Percentiles rank a stretch among this genome's conserved stretches.
These are phyloP conservation scores for Albifimbria verrucaria DNA, from an alignment of 2,329 filamentous ascomycete genomes.

Conservation along the genomic window DNA sequence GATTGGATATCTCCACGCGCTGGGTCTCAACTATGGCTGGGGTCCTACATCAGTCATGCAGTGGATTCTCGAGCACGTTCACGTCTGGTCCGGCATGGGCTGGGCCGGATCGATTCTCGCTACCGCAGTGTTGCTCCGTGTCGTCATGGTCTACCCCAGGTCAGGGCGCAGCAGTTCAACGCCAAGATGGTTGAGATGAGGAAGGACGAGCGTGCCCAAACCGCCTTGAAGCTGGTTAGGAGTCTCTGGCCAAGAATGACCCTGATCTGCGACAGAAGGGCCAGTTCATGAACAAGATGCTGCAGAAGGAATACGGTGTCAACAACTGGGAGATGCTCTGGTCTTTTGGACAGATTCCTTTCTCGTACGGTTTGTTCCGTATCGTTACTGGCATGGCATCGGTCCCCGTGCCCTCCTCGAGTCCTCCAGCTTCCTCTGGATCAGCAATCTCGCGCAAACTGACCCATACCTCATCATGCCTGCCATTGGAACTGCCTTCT, in stretches of 20 bases:
- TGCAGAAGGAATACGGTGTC: slow-evolving; percentile 33
- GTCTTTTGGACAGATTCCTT: slow-evolving; percentile 50
- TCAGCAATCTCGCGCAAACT: slow-evolving; percentile 68
- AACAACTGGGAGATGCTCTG: slow-evolving; percentile 31
- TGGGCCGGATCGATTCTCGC: slow-evolving; percentile 78
- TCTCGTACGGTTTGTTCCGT: slow-evolving; percentile 80
- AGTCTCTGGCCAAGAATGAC: slow-evolving; percentile 40
- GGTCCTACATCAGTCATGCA: slow-evolving; percentile 73
- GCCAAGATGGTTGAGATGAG: slow-evolving; percentile 60
- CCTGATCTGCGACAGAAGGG: slow-evolving; percentile 32
- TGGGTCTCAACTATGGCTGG: slow-evolving; percentile 86
- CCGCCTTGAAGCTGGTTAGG: slow-evolving; percentile 48
- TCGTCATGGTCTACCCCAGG: slow-evolving; percentile 58
- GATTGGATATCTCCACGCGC: slow-evolving; percentile 75
- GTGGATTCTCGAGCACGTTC: slow-evolving; percentile 76
- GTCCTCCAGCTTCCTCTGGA: slow-evolving; percentile 70
- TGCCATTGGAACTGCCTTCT: slow-evolving; percentile 49
- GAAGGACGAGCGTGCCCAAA: slow-evolving; percentile 50
- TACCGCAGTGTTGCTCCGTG: slow-evolving; percentile 63
- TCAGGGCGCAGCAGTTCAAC: slow-evolving; percentile 29
- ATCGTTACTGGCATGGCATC: slow-evolving; percentile 69
- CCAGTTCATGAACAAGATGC: slow-evolving; percentile 31
- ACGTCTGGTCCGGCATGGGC: slow-evolving; percentile 70
- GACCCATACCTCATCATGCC: slow-evolving; percentile 82
- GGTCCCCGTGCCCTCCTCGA: slow-evolving; percentile 80